phyloP scores from a whole-genome alignment of 495 filamentous ascomycete genomes.

The Annulohypoxylon stygium region DNA sequence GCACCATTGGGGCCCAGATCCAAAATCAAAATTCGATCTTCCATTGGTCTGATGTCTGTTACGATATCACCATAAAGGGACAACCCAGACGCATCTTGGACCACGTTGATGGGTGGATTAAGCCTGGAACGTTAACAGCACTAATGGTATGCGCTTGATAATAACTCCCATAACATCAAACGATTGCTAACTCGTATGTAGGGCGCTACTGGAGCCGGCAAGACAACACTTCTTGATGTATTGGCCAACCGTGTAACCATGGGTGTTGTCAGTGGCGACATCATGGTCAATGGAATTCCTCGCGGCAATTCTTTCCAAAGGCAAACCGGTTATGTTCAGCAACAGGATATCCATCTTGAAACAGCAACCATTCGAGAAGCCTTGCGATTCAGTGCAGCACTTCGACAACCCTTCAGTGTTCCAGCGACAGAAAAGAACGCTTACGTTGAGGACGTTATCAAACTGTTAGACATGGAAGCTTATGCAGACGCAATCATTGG shows the following conservation, averaged over 20 bases:
- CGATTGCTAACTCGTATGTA: conserved; percentile 47
- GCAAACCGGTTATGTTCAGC: conserved; percentile 90
- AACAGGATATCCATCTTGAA: conserved; percentile 86
- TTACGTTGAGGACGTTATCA: conserved; percentile 82
- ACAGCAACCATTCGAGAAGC: conserved; percentile 81
- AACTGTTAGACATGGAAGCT: conserved; percentile 77
- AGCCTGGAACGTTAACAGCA: conserved; percentile 88
- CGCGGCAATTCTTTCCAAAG: conserved; percentile 81
- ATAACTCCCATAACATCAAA: background rate
- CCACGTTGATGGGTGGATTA: conserved; percentile 88
- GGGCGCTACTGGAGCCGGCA: conserved; percentile 78
- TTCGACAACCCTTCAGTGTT: conserved; percentile 74
- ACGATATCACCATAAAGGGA: conserved; percentile 87
- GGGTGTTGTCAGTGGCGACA: conserved; percentile 84
- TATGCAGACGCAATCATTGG: conserved; percentile 81
- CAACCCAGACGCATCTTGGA: conserved; percentile 80
- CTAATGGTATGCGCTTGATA: conserved; percentile 75
- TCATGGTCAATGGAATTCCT: conserved; percentile 77
- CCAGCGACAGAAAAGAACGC: conserved; percentile 72
- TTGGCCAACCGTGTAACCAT: conserved; percentile 84
- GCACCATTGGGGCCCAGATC: conserved; percentile 47
- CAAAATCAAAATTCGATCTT: conserved; percentile 75
- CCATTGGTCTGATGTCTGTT: conserved; percentile 86
- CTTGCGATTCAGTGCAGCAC: conserved; percentile 74
- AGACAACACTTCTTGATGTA: conserved; percentile 78